These are phyloP conservation scores for Skeletonema potamos DNA, from an alignment of 108 stramenopile genomes.

Conservation along the genomic window DNA sequence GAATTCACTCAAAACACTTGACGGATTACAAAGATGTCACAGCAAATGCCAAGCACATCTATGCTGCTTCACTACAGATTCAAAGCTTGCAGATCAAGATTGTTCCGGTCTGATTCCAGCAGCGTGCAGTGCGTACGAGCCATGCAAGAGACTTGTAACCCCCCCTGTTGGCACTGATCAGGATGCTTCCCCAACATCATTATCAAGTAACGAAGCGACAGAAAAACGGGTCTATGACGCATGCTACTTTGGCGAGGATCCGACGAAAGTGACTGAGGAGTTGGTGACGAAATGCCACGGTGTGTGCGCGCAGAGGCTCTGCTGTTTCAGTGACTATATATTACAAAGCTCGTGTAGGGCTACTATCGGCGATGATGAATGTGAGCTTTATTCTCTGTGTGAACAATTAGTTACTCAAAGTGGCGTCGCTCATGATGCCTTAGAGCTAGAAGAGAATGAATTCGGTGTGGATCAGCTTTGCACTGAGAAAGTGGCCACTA, in stretches of 20 bases:
- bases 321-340: constrained; percentile 8
- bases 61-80: constrained; percentile 20
- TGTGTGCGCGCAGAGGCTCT: constrained; percentile 6
- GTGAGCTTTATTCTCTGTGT: not conserved
- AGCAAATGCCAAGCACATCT: constrained; percentile 24
- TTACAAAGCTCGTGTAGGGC: constrained; percentile 7
- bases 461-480: constrained; percentile 2
- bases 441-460: not conserved
- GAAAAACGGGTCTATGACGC: constrained; percentile 1
- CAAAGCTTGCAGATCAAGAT: constrained; percentile 5
- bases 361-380: constrained; percentile 9
- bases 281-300: constrained; percentile 6
- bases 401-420: constrained; percentile 8
- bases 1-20: constrained; percentile 9
- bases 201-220: not conserved
- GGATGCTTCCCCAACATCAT: not conserved
- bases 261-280: not conserved
- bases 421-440: not conserved
- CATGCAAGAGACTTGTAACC: constrained; percentile 11
- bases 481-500: not conserved
- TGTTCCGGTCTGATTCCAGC: not conserved
- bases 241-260: constrained; percentile 1
- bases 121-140: constrained; percentile 11
- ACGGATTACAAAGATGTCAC: constrained; percentile 9
- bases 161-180: constrained; percentile 3